Conservation (phyloP, 202 grass and related monocot genomes). For the Brachypodium distachyon region DNA sequence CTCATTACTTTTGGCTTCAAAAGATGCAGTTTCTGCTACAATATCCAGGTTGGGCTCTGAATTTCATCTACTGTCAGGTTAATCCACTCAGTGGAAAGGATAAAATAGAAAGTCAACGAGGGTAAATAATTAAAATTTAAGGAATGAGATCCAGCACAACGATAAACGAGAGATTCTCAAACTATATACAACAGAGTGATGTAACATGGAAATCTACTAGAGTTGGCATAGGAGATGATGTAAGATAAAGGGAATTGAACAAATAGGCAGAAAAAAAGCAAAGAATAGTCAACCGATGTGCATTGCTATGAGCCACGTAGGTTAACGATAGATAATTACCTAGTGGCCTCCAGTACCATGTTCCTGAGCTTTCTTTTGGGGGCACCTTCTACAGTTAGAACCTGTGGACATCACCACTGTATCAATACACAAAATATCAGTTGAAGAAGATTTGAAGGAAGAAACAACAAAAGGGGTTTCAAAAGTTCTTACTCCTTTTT, state of each 20-base stretch:
- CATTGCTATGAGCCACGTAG: neutral
- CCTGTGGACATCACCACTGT: slow-evolving; percentile 36
- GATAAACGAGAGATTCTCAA: neutral
- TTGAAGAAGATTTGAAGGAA: neutral
- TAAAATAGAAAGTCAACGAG: neutral
- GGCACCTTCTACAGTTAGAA: slow-evolving; percentile 53
- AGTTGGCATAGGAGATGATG: neutral
- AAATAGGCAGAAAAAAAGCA: neutral
- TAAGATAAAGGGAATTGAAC: neutral
- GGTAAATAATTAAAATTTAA: neutral
- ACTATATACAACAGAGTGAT: neutral
- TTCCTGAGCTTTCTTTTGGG: slow-evolving; percentile 59
- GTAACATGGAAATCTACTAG: neutral
- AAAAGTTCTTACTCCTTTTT: neutral
- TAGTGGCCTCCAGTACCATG: slow-evolving; percentile 88
- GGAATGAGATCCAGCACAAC: neutral
- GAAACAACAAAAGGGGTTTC: neutral
- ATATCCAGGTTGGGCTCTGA: neutral
- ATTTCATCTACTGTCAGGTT: neutral
- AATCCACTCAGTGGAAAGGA: neutral
- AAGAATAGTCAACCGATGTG: neutral
- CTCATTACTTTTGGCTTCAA: neutral
- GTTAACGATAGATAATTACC: slow-evolving; percentile 24
- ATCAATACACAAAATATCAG: slow-evolving; percentile 27
- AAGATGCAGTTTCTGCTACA: neutral